Evolutionary conservation across 192 early-diverging fungal genomes (phyloP).

Genomic region (Coemansia sp.): DNA sequence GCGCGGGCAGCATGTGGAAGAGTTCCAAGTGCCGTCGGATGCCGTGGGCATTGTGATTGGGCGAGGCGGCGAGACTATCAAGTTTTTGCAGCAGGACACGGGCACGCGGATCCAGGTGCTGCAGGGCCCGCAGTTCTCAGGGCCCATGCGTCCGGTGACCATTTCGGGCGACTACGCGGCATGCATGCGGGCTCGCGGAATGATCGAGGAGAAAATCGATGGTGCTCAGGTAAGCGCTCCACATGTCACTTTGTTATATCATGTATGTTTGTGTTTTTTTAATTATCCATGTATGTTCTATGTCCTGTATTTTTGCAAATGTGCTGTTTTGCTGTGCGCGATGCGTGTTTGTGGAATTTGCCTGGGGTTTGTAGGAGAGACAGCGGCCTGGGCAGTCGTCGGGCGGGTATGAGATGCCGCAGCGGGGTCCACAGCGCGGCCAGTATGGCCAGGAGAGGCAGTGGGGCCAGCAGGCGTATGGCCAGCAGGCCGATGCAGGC

Average conservation of each 20-base stretch:
- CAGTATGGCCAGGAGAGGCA: conserved; percentile 8
- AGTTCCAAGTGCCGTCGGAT: conserved; percentile 41
- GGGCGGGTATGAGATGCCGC: conserved; percentile 20
- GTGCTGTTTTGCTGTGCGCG: neutral
- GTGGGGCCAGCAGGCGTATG: conserved; percentile 11
- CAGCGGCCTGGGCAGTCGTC: conserved; percentile 12
- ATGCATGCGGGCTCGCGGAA: conserved; percentile 35
- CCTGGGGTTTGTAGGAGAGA: neutral
- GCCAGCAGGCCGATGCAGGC: conserved; percentile 4
- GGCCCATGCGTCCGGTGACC: conserved; percentile 34
- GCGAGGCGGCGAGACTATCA: conserved; percentile 50
- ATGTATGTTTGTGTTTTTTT: conserved; percentile 12
- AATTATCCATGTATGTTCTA: neutral
- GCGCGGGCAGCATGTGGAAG: conserved; percentile 23
- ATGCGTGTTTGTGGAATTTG: conserved; percentile 21
- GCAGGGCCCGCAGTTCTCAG: conserved; percentile 39
- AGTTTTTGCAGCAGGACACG: conserved; percentile 41
- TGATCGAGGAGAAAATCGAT: conserved; percentile 53
- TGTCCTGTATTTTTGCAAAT: conserved; percentile 16
- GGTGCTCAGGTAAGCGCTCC: conserved; percentile 31
- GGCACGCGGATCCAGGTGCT: conserved; percentile 44
- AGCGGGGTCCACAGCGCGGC: conserved; percentile 2
- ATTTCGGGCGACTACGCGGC: conserved; percentile 31
- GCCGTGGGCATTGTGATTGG: conserved; percentile 50
- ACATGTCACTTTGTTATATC: neutral